Evolutionary conservation across 164 flowering plant species (phyloP), one percentile per base, ranked within the genome.

Genomic region (Dillenia turbinata): DNA sequence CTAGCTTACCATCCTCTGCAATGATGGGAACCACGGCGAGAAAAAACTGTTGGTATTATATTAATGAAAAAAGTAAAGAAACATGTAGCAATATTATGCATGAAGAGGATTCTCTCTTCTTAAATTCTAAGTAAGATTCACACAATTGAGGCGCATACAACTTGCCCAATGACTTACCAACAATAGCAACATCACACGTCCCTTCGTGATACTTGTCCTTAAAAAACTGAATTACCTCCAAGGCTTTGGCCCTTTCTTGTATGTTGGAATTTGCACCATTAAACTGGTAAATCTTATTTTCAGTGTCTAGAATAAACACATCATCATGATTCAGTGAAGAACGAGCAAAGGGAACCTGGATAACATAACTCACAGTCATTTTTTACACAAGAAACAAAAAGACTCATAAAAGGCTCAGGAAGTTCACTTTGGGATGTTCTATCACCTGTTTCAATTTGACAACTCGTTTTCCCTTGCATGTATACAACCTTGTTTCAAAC

Each of bases 211-310:
- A 90, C 71, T 81, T 84, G 5, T 92, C 99, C 80, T 95, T 92
- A 52, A 95, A 75, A 77, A 66, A 92, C 69, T 92, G 99, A 70
- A 90, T 85, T 12, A 95, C 98, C 81, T 92, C 99, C 78, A 95
- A 83, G 55, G 99, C 89, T 69, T 95, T 95, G 47, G 99, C 99
- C 70, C 99, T 81, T 68, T 95, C 99, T 72, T 95, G 99, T 63
- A 95, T 95, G 66, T 85, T 88, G 65, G 99, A 95, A 73, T 95
- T 95, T 66, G 94, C 96, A 57, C 99, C 99, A 80, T 95, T 95
- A 77, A 95, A 95, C 75, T 95, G 99, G 78, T 83, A 95, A 51
- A 95, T 88, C 77, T 95, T 95, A 9, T 80, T 73, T 73, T 90
- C 71, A 6, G 96, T 85, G 62, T 95, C 98, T 68, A 95, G 73